Evolutionary conservation across 2,329 filamentous ascomycete genomes (phyloP).

Genomic region (Cytospora leucostoma): DNA sequence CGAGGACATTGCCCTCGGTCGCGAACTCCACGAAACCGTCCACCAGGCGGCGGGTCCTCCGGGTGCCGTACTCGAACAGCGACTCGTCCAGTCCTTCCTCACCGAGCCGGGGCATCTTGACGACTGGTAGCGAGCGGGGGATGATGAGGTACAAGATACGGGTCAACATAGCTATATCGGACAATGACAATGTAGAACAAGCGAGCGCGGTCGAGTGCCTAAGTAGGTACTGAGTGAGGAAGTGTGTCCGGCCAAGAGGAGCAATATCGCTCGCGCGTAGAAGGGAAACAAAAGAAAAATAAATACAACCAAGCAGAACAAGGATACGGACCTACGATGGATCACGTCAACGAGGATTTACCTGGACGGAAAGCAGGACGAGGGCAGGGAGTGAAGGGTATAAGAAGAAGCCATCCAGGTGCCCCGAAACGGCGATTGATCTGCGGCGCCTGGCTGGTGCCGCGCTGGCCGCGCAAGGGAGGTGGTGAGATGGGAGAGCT

Average conservation of each 20-base stretch:
- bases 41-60: conserved; percentile 54
- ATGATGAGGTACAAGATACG: background rate
- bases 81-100: conserved; percentile 39
- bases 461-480: background rate
- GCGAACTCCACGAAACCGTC: conserved; percentile 72
- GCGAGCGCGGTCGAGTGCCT: background rate
- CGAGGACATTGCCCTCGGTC: conserved; percentile 72
- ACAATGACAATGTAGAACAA: background rate
- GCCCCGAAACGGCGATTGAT: background rate
- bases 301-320: background rate
- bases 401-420: conserved; percentile 1
- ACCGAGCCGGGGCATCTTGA: conserved; percentile 35
- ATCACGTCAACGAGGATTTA: background rate
- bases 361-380: too few relatives aligned
- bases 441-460: background rate
- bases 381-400: background rate
- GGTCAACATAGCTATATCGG: background rate
- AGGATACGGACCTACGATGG: background rate
- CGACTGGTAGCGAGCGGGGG: too few relatives aligned
- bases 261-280: background rate
- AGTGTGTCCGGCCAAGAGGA: background rate
- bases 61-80: conserved; percentile 50
- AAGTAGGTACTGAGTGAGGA: background rate
- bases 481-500: too few relatives aligned
- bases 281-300: background rate